Evolutionary conservation across 2,329 filamentous ascomycete species (phyloP).

Genomic region (Xylaria arbuscula): DNA sequence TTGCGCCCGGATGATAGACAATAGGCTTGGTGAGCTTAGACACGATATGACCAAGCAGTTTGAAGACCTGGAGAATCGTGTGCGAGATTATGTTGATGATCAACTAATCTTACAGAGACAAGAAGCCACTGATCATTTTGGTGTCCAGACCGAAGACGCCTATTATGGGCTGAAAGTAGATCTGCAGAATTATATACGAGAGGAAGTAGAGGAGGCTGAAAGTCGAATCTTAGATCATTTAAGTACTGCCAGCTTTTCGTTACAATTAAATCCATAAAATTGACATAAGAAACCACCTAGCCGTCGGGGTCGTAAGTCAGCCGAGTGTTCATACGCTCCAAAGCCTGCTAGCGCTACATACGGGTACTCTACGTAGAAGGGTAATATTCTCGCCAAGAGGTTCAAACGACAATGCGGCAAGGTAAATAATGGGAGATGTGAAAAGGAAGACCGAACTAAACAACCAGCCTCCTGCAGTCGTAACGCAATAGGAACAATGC

Average conservation of each 20-base stretch:
- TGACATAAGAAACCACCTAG: too few species aligned
- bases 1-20: slow-evolving; percentile 35
- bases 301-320: too few species aligned
- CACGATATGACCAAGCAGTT: slow-evolving; percentile 33
- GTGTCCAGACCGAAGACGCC: slow-evolving; percentile 29
- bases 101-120: slow-evolving; percentile 27
- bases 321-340: too few species aligned
- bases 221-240: slow-evolving; percentile 31
- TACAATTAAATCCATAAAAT: slow-evolving; percentile 33
- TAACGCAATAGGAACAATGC: too few species aligned
- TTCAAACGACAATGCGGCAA: too few species aligned
- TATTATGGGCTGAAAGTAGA: slow-evolving; percentile 33
- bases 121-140: slow-evolving; percentile 14
- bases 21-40: slow-evolving; percentile 31
- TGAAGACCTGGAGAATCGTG: slow-evolving; percentile 33
- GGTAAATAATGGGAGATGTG: too few species aligned
- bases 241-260: slow-evolving; percentile 34
- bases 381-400: too few species aligned
- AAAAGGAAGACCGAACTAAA: too few species aligned
- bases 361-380: too few species aligned
- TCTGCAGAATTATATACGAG: slow-evolving; percentile 29
- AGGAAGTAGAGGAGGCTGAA: slow-evolving; percentile 34
- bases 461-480: too few species aligned
- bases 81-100: slow-evolving; percentile 37
- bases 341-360: too few species aligned